Percentiles rank a stretch among this genome's conserved stretches.
These are phyloP conservation scores for Borealophlyctis nickersoniae DNA, from an alignment of 192 early-diverging fungal genomes.

Conservation along the genomic window DNA sequence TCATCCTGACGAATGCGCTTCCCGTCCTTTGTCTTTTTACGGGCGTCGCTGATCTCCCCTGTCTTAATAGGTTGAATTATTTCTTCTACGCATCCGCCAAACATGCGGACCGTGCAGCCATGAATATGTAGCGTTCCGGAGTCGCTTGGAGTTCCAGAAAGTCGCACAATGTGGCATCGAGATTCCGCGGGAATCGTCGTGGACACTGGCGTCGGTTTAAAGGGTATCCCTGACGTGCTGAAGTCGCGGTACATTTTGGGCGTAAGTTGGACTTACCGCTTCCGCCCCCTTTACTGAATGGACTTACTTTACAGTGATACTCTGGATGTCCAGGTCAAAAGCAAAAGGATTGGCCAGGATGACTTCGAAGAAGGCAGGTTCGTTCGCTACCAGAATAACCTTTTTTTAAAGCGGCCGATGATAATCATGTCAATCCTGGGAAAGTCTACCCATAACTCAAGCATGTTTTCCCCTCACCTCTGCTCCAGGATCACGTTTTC, in stretches of 20 bases:
- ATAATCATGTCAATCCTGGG: conserved; percentile 3
- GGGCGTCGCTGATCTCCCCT: conserved; percentile 43
- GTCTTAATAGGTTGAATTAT: too few species aligned
- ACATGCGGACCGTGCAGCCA: conserved; percentile 62
- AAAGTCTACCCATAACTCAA: not conserved
- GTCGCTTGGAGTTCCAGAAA: conserved; percentile 61
- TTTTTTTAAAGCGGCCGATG: too few species aligned
- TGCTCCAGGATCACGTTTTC: too few species aligned
- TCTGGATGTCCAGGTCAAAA: conserved; percentile 74
- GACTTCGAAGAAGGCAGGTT: conserved; percentile 67
- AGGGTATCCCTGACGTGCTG: conserved; percentile 61
- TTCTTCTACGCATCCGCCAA: conserved; percentile 70
- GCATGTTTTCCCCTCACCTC: too few species aligned
- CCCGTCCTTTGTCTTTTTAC: conserved; percentile 53
- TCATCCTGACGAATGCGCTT: conserved; percentile 40
- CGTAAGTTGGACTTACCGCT: not conserved
- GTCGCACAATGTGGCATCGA: conserved; percentile 55
- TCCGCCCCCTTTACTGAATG: not conserved
- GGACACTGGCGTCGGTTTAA: conserved; percentile 55
- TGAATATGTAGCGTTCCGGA: conserved; percentile 60
- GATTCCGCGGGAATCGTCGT: conserved; percentile 63
- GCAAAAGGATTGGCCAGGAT: conserved; percentile 73
- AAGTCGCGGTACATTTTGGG: not conserved
- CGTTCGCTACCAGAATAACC: conserved; percentile 61
- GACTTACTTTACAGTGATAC: conserved; percentile 53